Conservation (phyloP, 331 rosid genomes). For the Quercus phellos region DNA sequence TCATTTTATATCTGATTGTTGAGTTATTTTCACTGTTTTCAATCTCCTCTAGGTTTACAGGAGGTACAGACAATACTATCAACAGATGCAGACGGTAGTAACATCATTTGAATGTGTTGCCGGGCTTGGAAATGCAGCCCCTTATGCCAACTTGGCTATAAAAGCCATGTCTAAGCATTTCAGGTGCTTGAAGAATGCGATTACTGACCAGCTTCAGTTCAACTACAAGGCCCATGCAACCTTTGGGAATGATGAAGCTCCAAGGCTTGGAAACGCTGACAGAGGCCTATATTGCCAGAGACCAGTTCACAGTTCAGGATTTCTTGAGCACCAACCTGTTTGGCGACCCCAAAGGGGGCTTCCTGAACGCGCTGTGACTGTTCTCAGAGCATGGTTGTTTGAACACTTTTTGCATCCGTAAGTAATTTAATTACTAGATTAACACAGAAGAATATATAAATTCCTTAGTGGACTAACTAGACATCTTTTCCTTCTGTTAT, state of each 20-base stretch:
- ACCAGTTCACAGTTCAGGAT: constrained; percentile 40
- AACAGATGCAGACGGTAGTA: constrained; percentile 72
- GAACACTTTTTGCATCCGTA: constrained; percentile 98
- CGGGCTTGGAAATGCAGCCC: constrained; percentile 80
- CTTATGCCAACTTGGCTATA: constrained; percentile 76
- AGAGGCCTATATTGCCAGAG: constrained; percentile 49
- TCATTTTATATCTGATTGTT: neutral
- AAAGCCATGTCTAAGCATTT: constrained; percentile 83
- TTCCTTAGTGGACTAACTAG: neutral
- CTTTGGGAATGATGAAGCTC: constrained; percentile 41
- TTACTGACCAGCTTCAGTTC: constrained; percentile 77
- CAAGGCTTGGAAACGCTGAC: constrained; percentile 33
- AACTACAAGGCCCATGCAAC: constrained; percentile 34
- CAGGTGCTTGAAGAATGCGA: constrained; percentile 69
- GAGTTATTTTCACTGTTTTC: neutral
- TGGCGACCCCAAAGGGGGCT: constrained; percentile 99
- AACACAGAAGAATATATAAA: neutral
- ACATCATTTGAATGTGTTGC: constrained; percentile 85
- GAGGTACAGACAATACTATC: constrained; percentile 86
- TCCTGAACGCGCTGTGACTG: constrained; percentile 81
- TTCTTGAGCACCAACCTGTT: constrained; percentile 70
- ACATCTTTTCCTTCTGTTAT: neutral
- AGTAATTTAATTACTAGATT: constrained; percentile 19
- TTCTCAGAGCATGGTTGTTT: constrained; percentile 87
- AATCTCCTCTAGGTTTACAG: constrained; percentile 55